Percentiles rank a stretch among this genome's conserved stretches.
Conservation (phyloP, 345 rosid genomes). For the Pistacia integerrima region DNA sequence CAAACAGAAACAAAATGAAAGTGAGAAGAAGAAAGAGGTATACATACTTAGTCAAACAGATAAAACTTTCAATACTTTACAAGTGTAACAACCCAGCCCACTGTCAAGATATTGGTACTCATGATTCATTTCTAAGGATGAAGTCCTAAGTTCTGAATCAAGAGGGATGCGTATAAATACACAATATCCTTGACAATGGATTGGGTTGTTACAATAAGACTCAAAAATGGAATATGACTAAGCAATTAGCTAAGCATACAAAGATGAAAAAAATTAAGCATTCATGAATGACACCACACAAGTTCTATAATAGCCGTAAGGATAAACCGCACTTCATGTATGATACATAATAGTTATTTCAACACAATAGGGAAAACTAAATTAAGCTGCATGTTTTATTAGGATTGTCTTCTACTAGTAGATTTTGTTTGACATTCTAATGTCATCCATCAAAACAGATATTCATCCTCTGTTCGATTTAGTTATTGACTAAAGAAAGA, state of each 20-base stretch:
- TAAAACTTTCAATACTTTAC: neutral
- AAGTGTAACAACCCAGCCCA: too few relatives aligned
- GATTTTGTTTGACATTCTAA: neutral
- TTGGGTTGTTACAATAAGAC: too few relatives aligned
- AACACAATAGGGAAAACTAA: neutral
- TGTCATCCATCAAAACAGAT: neutral
- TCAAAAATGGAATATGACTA: neutral
- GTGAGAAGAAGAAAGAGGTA: neutral
- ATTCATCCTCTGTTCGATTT: neutral
- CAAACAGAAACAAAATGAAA: constrained; percentile 9
- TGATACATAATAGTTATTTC: neutral
- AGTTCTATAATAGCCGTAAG: too few relatives aligned
- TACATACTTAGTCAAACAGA: neutral
- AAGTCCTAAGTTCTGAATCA: too few relatives aligned
- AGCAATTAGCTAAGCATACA: neutral
- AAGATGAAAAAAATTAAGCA: neutral
- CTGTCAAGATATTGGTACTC: too few relatives aligned
- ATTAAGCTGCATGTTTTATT: too few relatives aligned
- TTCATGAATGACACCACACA: neutral
- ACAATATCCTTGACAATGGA: too few relatives aligned
- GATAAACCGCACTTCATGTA: neutral
- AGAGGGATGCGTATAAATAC: too few relatives aligned
- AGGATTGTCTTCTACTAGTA: neutral
- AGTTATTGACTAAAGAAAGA: neutral
- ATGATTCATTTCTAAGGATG: too few relatives aligned